Conservation (phyloP, 208 protist genomes). For the Trypanosomatidae sp. region DNA sequence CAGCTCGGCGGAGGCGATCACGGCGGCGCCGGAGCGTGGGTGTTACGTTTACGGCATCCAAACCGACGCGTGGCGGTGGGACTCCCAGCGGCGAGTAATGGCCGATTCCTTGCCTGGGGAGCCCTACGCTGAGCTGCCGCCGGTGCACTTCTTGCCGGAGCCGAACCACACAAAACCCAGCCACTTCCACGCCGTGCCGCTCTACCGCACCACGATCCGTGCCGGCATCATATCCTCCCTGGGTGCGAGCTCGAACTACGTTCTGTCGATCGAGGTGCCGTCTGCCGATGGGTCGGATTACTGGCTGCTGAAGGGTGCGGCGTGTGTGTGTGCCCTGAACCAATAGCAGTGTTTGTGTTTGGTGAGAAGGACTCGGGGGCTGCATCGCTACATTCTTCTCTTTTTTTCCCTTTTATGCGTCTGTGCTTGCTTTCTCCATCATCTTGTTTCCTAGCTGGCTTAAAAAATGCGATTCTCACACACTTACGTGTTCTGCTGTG, state of each 20-base stretch:
- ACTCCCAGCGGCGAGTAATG: slow-evolving; percentile 72
- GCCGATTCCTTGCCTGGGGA: slow-evolving; percentile 90
- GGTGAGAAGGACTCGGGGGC: no score
- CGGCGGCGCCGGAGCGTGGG: slow-evolving; percentile 76
- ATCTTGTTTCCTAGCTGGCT: no score
- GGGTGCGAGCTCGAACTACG: slow-evolving; percentile 96
- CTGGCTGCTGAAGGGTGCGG: slow-evolving; percentile 91
- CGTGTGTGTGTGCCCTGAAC: slow-evolving; percentile 84
- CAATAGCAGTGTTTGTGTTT: no score
- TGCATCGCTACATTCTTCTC: no score
- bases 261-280: slow-evolving; percentile 88
- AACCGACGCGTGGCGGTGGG: slow-evolving; percentile 96
- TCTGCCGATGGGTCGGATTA: slow-evolving; percentile 89
- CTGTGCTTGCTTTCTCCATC: no score
- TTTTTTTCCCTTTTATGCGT: no score
- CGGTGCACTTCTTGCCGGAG: slow-evolving; percentile 95
- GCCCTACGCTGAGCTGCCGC: slow-evolving; percentile 88
- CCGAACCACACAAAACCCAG: slow-evolving; percentile 74
- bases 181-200: slow-evolving; percentile 81
- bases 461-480: no score
- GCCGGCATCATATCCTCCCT: slow-evolving; percentile 95
- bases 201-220: slow-evolving; percentile 96
- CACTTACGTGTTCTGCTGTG: no score
- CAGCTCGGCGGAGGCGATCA: slow-evolving; percentile 48
- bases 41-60: slow-evolving; percentile 97